Conservation (phyloP, 2,329 filamentous ascomycete genomes). For the Coniochaeta ligniaria region DNA sequence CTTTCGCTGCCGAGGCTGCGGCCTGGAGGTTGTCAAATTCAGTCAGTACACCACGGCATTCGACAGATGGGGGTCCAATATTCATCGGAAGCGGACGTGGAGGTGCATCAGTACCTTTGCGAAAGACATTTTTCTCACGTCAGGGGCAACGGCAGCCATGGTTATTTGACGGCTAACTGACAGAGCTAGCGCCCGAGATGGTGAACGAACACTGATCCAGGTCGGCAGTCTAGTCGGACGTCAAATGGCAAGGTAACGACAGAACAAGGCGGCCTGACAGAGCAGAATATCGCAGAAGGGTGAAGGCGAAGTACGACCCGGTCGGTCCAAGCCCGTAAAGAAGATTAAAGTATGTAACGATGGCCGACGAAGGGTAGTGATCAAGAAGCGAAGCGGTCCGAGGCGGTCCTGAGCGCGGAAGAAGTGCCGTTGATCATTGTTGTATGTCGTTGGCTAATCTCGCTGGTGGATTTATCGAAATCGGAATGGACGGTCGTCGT, state of each 20-base stretch:
- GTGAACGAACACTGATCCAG: neutral
- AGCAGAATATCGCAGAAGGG: neutral
- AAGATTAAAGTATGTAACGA: conserved; percentile 5
- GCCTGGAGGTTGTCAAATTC: conserved; percentile 28
- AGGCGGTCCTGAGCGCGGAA: conserved; percentile 42
- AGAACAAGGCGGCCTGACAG: neutral
- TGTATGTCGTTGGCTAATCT: conserved; percentile 30
- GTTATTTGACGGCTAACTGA: neutral
- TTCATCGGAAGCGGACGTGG: neutral
- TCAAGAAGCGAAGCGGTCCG: conserved; percentile 50
- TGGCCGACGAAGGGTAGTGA: conserved; percentile 10
- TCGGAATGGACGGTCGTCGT: neutral
- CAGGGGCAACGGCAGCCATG: conserved; percentile 32
- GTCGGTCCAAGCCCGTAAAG: conserved; percentile 3
- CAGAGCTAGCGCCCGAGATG: neutral
- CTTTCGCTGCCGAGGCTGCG: conserved; percentile 38
- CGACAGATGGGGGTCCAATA: neutral
- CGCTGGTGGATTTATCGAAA: neutral
- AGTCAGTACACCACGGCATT: neutral
- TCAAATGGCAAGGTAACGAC: neutral
- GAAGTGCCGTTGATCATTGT: conserved; percentile 48
- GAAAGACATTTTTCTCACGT: conserved; percentile 59
- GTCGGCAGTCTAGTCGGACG: neutral
- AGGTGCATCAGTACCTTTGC: conserved; percentile 54
- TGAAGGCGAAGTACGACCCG: neutral